Conservation (phyloP, 495 filamentous ascomycete species). For the Aspergillus kassunensis region DNA sequence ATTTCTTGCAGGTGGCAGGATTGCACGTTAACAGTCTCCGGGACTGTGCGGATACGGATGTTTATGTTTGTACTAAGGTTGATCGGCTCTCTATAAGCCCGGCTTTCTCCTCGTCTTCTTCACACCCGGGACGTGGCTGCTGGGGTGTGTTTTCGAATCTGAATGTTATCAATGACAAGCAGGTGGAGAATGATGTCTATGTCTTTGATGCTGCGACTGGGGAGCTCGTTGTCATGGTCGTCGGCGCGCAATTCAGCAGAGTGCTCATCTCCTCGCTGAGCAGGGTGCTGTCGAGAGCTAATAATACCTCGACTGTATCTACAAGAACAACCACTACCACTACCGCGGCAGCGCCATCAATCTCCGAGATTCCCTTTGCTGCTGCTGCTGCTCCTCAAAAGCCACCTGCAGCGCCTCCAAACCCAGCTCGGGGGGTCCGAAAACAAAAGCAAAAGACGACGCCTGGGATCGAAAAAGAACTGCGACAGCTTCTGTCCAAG, state of each 20-base stretch:
- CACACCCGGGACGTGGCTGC: too few relatives aligned
- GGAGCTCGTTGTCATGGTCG: not conserved
- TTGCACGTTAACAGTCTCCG: constrained; percentile 36
- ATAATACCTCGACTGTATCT: too few relatives aligned
- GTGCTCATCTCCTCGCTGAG: not conserved
- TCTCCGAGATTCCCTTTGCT: not conserved
- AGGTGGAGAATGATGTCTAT: not conserved
- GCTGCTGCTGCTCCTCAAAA: not conserved
- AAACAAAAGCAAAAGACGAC: too few relatives aligned
- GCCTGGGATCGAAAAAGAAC: not conserved
- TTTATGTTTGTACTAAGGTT: constrained; percentile 25
- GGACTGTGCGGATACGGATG: constrained; percentile 14
- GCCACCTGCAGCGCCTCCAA: not conserved
- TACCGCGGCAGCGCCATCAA: not conserved
- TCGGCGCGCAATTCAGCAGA: not conserved
- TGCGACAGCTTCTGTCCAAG: constrained; percentile 1
- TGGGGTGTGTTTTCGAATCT: constrained; percentile 1
- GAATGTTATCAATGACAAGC: not conserved
- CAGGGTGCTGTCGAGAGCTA: not conserved
- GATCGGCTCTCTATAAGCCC: constrained; percentile 10
- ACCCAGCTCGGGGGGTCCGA: not conserved
- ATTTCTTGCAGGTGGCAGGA: constrained; percentile 39
- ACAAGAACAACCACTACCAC: too few relatives aligned
- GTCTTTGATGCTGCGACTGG: not conserved
- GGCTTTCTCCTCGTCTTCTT: constrained; percentile 4